Evolutionary conservation across 306 rosid species (phyloP).

Genomic region (Cucumis melo): DNA sequence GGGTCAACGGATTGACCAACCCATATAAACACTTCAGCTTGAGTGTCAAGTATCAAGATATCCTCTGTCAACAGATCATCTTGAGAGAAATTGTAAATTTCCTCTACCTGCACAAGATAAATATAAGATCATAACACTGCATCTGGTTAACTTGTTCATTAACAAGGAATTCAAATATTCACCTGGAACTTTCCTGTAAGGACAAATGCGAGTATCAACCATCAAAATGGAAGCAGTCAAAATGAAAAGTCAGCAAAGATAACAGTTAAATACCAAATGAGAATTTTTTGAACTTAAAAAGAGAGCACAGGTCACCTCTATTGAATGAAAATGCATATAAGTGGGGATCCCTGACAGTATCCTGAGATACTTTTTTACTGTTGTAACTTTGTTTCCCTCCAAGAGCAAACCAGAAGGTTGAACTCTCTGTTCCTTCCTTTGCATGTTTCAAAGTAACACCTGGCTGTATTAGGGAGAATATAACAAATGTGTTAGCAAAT

Average conservation of each 20-base stretch:
- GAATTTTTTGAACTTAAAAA: neutral
- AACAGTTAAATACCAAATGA: constrained; percentile 9
- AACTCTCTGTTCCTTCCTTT: constrained; percentile 98
- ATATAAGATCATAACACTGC: constrained; percentile 14
- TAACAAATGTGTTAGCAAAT: neutral
- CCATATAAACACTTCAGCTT: constrained; percentile 98
- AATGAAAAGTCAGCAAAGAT: constrained; percentile 13
- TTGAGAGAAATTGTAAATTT: constrained; percentile 78
- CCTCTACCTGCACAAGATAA: constrained; percentile 54
- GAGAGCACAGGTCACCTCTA: constrained; percentile 43
- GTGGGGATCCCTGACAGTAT: constrained; percentile 76
- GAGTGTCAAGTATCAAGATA: constrained; percentile 82
- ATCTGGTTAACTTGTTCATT: neutral
- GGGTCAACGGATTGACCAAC: constrained; percentile 80
- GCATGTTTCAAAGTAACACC: constrained; percentile 76
- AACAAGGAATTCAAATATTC: constrained; percentile 20
- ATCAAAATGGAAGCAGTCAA: constrained; percentile 29
- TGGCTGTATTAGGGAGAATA: constrained; percentile 51
- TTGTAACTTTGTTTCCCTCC: constrained; percentile 88
- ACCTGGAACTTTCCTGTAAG: constrained; percentile 87
- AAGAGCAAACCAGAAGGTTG: constrained; percentile 85
- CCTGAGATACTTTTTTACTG: constrained; percentile 51
- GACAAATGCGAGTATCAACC: constrained; percentile 24
- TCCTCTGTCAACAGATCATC: constrained; percentile 95
- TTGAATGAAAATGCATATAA: constrained; percentile 59